phyloP scores from a whole-genome alignment of 73 alveolate genomes.

The Paramecium tetraurelia region DNA sequence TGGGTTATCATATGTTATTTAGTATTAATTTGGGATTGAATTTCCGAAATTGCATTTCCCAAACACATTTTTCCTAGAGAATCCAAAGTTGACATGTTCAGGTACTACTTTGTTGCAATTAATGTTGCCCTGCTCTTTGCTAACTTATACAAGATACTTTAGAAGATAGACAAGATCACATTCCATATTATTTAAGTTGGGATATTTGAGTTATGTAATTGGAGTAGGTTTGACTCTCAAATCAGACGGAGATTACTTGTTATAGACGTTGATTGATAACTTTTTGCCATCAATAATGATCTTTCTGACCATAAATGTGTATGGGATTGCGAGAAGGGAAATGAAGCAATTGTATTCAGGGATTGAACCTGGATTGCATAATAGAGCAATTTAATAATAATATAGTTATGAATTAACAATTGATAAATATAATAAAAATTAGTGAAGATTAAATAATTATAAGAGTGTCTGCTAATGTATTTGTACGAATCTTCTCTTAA shows the following conservation, averaged over 20 bases:
- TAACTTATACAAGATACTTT: not conserved
- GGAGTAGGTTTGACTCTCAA: not conserved
- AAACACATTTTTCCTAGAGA: not conserved
- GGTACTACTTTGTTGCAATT: not conserved
- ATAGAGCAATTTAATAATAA: not conserved
- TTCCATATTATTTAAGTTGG: not conserved
- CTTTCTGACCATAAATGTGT: not conserved
- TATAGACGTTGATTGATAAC: not conserved
- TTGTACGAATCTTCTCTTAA: too few relatives aligned
- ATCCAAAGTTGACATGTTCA: not conserved
- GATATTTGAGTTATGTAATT: not conserved
- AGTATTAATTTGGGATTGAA: not conserved
- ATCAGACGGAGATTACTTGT: not conserved
- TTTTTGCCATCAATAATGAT: not conserved
- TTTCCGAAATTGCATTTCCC: not conserved
- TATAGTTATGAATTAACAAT: conserved; percentile 10
- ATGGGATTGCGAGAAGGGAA: not conserved
- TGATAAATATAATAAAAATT: conserved; percentile 5
- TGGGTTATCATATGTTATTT: not conserved
- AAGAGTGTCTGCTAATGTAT: too few relatives aligned
- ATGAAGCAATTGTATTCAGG: not conserved
- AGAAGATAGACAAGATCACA: not conserved
- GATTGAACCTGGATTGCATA: not conserved
- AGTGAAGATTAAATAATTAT: not conserved
- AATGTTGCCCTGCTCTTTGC: not conserved